These are phyloP conservation scores for Cymbopogon flexuosus DNA, from an alignment of 202 grass and related monocot genomes.

Conservation along the genomic window DNA sequence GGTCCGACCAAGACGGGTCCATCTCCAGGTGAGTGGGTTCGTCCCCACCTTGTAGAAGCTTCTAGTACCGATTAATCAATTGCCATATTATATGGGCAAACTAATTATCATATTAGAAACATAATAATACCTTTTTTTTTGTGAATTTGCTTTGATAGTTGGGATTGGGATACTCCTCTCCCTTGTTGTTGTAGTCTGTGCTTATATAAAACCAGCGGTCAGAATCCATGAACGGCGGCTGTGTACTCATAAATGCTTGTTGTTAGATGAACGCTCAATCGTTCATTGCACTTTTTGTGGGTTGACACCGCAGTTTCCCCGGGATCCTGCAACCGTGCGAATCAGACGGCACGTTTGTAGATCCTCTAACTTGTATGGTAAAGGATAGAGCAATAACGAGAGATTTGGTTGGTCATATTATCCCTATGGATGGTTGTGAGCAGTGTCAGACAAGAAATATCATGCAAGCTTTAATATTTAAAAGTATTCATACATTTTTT, in stretches of 20 bases:
- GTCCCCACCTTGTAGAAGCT: conserved; percentile 25
- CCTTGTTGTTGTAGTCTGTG: conserved; percentile 5
- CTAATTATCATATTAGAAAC: conserved; percentile 1
- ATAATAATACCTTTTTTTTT: not conserved
- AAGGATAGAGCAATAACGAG: too few species aligned
- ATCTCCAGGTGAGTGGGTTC: conserved; percentile 43
- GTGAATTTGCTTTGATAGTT: not conserved
- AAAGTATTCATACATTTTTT: too few species aligned
- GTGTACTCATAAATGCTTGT: not conserved
- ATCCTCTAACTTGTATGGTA: too few species aligned
- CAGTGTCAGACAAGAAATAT: too few species aligned
- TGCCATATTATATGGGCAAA: conserved; percentile 15
- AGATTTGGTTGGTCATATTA: too few species aligned
- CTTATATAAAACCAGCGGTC: not conserved
- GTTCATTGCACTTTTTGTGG: not conserved
- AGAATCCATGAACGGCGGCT: not conserved
- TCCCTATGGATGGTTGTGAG: too few species aligned
- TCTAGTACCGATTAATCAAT: conserved; percentile 17
- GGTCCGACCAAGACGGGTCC: conserved; percentile 50
- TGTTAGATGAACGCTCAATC: not conserved
- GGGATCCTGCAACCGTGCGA: not conserved
- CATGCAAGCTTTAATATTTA: too few species aligned
- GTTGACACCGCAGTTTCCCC: not conserved
- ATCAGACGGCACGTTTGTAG: too few species aligned
- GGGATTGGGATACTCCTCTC: not conserved